Percentiles rank a stretch among this genome's conserved stretches.
These are phyloP conservation scores for Aspergillus heteromorphus DNA, from an alignment of 495 filamentous ascomycete species.

Conservation along the genomic window DNA sequence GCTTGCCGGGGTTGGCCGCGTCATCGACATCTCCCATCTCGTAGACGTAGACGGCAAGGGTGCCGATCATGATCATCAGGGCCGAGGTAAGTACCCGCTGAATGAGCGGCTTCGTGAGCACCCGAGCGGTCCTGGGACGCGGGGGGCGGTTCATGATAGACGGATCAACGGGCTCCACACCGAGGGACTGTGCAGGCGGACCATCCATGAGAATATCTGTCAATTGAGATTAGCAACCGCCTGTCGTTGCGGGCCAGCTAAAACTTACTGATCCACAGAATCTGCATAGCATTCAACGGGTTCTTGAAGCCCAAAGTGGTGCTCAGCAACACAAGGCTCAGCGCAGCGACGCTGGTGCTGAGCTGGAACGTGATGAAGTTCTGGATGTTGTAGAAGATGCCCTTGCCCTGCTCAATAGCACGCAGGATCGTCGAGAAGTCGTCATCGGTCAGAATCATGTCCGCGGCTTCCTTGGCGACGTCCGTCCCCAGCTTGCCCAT, in stretches of 20 bases:
- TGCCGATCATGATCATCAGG: constrained; percentile 83
- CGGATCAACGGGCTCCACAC: constrained; percentile 92
- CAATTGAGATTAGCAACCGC: constrained; percentile 22
- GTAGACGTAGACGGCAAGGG: constrained; percentile 80
- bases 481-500: constrained; percentile 96
- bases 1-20: constrained; percentile 29
- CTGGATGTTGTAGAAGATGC: constrained; percentile 99
- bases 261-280: constrained; percentile 94
- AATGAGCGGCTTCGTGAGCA: constrained; percentile 77
- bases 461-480: constrained; percentile 97
- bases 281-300: constrained; percentile 97
- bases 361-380: constrained; percentile 99
- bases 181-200: constrained; percentile 92
- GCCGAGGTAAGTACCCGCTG: constrained; percentile 84
- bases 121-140: constrained; percentile 74
- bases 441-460: constrained; percentile 98
- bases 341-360: constrained; percentile 90
- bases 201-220: constrained; percentile 99
- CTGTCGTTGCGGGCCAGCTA: not conserved
- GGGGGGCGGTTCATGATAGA: constrained; percentile 90
- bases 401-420: constrained; percentile 97
- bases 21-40: constrained; percentile 70
- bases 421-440: constrained; percentile 95
- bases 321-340: constrained; percentile 85
- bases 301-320: constrained; percentile 89